phyloP scores from a whole-genome alignment of 495 filamentous ascomycete species.

The Collariella sp. region DNA sequence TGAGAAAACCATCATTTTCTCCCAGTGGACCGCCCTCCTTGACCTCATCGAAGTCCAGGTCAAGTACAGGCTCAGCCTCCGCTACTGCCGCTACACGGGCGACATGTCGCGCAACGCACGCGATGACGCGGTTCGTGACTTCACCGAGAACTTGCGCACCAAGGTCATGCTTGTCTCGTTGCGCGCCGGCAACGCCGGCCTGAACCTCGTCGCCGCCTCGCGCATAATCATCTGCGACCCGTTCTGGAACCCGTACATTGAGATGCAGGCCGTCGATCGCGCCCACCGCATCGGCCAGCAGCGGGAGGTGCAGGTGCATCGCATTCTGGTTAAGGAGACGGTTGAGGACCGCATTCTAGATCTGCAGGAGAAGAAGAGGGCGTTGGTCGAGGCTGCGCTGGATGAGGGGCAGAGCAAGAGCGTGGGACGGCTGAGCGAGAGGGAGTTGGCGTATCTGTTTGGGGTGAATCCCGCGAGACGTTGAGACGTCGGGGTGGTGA shows the following conservation, averaged over 20 bases:
- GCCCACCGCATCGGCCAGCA: constrained; percentile 86
- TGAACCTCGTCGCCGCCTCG: constrained; percentile 81
- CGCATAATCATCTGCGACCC: constrained; percentile 90
- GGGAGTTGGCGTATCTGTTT: constrained; percentile 66
- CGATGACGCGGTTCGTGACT: constrained; percentile 62
- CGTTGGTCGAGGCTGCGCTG: constrained; percentile 69
- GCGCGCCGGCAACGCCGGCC: constrained; percentile 82
- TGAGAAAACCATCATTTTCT: constrained; percentile 90
- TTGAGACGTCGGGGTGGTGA: too few relatives aligned
- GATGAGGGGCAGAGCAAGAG: constrained; percentile 66
- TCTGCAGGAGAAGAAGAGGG: constrained; percentile 77
- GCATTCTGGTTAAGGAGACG: constrained; percentile 65
- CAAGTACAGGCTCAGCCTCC: constrained; percentile 44
- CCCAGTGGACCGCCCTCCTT: constrained; percentile 82
- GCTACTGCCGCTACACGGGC: constrained; percentile 77
- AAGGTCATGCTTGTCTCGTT: constrained; percentile 82
- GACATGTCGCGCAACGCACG: constrained; percentile 64
- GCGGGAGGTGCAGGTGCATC: constrained; percentile 67
- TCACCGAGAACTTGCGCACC: constrained; percentile 55
- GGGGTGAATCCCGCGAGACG: constrained; percentile 1
- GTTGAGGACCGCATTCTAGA: constrained; percentile 85
- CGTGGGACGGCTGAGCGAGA: constrained; percentile 50
- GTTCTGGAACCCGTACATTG: constrained; percentile 94
- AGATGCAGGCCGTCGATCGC: constrained; percentile 90
- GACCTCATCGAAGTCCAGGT: constrained; percentile 92